phyloP scores from a whole-genome alignment of 805 yeast species.

The Ogataea thermomethanolica region DNA sequence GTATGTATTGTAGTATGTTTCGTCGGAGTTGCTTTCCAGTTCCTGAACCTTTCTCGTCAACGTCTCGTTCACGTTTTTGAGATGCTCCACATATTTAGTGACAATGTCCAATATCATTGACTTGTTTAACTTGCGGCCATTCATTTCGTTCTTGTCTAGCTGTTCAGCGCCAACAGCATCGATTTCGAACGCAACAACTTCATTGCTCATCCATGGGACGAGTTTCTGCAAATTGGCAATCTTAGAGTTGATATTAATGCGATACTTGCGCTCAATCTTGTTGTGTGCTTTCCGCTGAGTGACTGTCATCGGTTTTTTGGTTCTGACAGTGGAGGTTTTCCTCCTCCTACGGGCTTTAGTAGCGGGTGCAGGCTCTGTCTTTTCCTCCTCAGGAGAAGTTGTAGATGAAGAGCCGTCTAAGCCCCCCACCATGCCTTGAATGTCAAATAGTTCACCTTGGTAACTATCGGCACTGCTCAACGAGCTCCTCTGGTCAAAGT shows the following conservation, averaged over 20 bases:
- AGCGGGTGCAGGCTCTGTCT: conserved; percentile 1
- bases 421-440: conserved; percentile 5
- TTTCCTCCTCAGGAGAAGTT: conserved; percentile 16
- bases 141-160: conserved; percentile 6
- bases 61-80: conserved; percentile 48
- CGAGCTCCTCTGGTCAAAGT: conserved; percentile 12
- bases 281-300: conserved; percentile 68
- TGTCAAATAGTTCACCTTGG: conserved; percentile 13
- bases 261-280: conserved; percentile 65
- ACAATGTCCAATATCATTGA: conserved; percentile 68
- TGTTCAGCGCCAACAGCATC: conserved; percentile 30
- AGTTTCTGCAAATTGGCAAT: conserved; percentile 64
- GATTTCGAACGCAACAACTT: conserved; percentile 61
- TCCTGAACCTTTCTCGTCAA: conserved; percentile 14
- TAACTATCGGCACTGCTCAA: conserved; percentile 16
- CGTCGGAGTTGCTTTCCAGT: conserved; percentile 4
- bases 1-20: not conserved
- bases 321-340: conserved; percentile 7
- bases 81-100: conserved; percentile 51
- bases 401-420: conserved; percentile 8
- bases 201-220: conserved; percentile 64
- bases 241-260: conserved; percentile 69
- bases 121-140: conserved; percentile 51
- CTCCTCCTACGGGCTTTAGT: conserved; percentile 8
- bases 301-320: conserved; percentile 30